Conservation (phyloP, 2,329 filamentous ascomycete species). For the Nigrograna mackinnonii region DNA sequence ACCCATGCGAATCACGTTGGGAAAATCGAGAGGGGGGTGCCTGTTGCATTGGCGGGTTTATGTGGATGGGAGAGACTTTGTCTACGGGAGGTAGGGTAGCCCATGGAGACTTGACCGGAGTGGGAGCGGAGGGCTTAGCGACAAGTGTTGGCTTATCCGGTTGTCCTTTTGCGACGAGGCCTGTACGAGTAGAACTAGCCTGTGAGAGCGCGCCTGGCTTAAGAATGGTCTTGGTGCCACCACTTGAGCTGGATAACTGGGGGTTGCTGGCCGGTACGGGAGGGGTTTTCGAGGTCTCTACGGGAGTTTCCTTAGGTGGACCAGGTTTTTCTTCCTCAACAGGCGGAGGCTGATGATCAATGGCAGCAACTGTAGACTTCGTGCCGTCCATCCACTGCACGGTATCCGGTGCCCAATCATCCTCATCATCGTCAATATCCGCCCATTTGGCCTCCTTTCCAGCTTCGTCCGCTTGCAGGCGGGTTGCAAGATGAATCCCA, state of each 20-base stretch:
- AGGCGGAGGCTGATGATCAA: slow-evolving; percentile 42
- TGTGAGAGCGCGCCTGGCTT: slow-evolving; percentile 48
- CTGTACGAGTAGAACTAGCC: slow-evolving; percentile 45
- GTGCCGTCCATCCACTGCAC: slow-evolving; percentile 90
- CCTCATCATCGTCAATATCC: slow-evolving; percentile 86
- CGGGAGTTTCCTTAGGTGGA: slow-evolving; percentile 14
- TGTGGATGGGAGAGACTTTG: slow-evolving; percentile 70
- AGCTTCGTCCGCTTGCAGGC: slow-evolving; percentile 73
- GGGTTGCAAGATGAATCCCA: slow-evolving; percentile 81
- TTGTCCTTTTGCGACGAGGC: slow-evolving; percentile 67
- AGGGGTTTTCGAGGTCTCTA: slow-evolving; percentile 44
- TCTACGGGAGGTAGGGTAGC: slow-evolving; percentile 84
- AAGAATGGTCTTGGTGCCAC: slow-evolving; percentile 52
- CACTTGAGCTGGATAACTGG: slow-evolving; percentile 41
- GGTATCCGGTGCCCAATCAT: slow-evolving; percentile 83
- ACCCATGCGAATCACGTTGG: slow-evolving; percentile 59
- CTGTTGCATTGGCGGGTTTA: slow-evolving; percentile 57
- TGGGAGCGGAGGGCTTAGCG: slow-evolving; percentile 70
- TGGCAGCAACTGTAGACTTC: slow-evolving; percentile 73
- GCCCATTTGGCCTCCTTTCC: slow-evolving; percentile 84
- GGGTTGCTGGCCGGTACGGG: slow-evolving; percentile 21
- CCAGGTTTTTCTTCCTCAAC: slow-evolving; percentile 28
- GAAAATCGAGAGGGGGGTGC: slow-evolving; percentile 52
- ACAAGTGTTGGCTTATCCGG: slow-evolving; percentile 74
- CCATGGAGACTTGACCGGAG: slow-evolving; percentile 89